Evolutionary conservation across 2,329 filamentous ascomycete species (phyloP), one percentile per base, ranked within the genome.

Genomic region (Penicillium brevicompactum): DNA sequence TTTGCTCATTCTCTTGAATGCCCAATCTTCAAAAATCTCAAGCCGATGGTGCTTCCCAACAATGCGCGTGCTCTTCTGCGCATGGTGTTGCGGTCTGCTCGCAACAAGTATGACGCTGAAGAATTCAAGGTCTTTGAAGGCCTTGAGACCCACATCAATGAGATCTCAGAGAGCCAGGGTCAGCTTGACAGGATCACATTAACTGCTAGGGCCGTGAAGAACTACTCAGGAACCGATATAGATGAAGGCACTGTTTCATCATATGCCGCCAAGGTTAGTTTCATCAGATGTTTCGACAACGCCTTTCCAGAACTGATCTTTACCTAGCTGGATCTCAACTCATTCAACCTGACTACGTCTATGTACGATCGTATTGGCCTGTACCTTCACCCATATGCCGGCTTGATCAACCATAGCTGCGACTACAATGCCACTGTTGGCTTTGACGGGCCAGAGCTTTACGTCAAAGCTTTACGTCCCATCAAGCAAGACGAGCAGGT

Each of bases 341-440:
- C 81, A 2, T 74, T 86, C 54, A 84, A 84, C 7, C 71, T 87
- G 3, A 80, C 82, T 16, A 83, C 78, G 2, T 76, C 80, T 4
- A 75, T 80, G 14, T 79, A 82, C 46, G 84, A 86, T 60, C 80
- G 82, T 1, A 71, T 87, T 21, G 86, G 86, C 2, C 71, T 86
- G n/a, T 80, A 80, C 34, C 66, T 87, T 14, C 82, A 87, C 57
- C 82, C 84, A 0, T 73, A 78, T 16, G 74, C 82, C 2, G 76
- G 81, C 27, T 71, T 80, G 14, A 75, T 84, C 42, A 88, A 88
- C 58, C 86, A 88, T 66, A 86, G 82, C 42, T 88, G 86, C 65
- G 76, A 80, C 22, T 83, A 83, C 3, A 88, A 87, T 60, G 78
- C 82, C 2, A 78, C 79, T 30, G 76, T 85, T 16, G 76, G 82